Conservation (phyloP, 202 grass and related monocot species). For the Dendrocalamus latiflorus region DNA sequence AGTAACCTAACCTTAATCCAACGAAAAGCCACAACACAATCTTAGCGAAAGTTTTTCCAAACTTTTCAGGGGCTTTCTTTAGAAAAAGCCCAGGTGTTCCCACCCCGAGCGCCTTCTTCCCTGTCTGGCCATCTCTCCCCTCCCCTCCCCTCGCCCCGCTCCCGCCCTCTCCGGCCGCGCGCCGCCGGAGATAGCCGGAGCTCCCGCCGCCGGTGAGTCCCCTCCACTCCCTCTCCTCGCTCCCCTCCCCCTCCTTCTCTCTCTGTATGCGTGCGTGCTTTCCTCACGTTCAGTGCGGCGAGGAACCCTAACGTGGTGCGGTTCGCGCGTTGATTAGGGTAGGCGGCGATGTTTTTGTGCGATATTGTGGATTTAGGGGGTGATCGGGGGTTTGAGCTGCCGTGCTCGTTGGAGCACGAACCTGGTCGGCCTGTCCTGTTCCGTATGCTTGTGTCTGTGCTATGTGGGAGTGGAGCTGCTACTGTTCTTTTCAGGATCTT, state of each 20-base stretch:
- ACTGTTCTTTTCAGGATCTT: background rate
- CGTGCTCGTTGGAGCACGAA: background rate
- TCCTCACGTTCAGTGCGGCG: background rate
- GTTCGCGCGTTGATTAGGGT: background rate
- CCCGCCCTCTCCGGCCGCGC: background rate
- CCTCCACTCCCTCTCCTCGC: background rate
- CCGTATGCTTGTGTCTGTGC: background rate
- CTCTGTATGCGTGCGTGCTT: background rate
- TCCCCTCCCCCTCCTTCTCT: background rate
- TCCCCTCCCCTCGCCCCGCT: background rate
- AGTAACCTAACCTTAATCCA: no score
- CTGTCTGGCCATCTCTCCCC: no score
- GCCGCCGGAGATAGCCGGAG: background rate
- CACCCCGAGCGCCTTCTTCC: no score
- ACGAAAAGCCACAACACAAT: no score
- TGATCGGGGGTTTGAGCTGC: no score
- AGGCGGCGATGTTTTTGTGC: background rate
- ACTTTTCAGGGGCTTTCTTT: no score
- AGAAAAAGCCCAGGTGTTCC: no score
- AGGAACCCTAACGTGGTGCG: background rate
- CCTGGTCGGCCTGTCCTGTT: background rate
- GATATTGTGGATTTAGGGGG: background rate
- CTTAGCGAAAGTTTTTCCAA: no score
- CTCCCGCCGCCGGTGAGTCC: background rate
- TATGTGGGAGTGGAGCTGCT: background rate